A percentile compares a stretch with the other conserved stretches of the same genome.
phyloP scores from a whole-genome alignment of 164 flowering plant species.

The Vitis riparia region DNA sequence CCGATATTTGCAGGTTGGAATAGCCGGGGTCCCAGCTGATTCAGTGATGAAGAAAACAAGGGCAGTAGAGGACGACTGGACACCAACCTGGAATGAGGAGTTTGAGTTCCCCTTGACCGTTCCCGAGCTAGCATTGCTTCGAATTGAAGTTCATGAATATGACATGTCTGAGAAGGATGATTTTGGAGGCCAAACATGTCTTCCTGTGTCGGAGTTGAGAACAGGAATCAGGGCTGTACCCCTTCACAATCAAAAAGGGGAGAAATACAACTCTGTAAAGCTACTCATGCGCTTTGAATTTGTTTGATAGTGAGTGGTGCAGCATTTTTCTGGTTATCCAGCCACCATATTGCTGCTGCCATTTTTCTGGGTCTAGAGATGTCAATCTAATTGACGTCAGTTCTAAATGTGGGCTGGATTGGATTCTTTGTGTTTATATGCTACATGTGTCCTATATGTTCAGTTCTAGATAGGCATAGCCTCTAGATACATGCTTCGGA shows the following conservation, averaged over 20 bases:
- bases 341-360: no score
- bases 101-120: slow-evolving; percentile 10
- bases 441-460: no score
- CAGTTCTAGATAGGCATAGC: no score
- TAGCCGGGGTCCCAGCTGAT: slow-evolving; percentile 13
- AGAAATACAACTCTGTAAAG: slow-evolving; percentile 9
- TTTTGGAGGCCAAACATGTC: slow-evolving; percentile 21
- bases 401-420: no score
- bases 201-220: slow-evolving; percentile 16
- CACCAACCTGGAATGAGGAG: slow-evolving; percentile 15
- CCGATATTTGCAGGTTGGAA: neutral
- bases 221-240: slow-evolving; percentile 16
- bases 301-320: no score
- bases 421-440: no score
- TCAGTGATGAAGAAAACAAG: neutral
- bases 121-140: slow-evolving; percentile 16
- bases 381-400: no score
- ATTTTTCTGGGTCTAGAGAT: no score
- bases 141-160: slow-evolving; percentile 11
- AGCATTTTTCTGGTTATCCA: no score
- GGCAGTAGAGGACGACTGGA: slow-evolving; percentile 10
- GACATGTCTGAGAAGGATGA: slow-evolving; percentile 6
- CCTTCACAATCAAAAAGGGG: slow-evolving; percentile 2
- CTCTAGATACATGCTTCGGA: no score
- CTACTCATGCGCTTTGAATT: slow-evolving; percentile 18